Evolutionary conservation across 2,329 filamentous ascomycete genomes (phyloP).

Genomic region (Trichoderma citrinoviride): DNA sequence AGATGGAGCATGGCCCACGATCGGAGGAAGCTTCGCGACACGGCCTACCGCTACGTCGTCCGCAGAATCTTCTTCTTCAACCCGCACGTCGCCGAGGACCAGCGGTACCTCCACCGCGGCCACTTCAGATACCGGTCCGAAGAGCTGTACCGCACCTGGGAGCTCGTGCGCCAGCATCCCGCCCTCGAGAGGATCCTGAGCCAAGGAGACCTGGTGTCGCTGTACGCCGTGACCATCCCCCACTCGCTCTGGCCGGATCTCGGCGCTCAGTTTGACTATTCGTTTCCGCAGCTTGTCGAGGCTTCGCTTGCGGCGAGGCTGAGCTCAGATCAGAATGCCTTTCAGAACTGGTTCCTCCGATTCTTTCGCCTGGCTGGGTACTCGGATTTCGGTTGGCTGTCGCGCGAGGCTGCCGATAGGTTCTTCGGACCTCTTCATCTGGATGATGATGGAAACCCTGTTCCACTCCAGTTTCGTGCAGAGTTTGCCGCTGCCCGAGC

Average conservation of each 20-base stretch:
- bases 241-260: slow-evolving; percentile 22
- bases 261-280: slow-evolving; percentile 20
- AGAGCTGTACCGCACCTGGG: slow-evolving; percentile 30
- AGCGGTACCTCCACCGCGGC: neutral
- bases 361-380: slow-evolving; percentile 21
- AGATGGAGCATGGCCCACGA: slow-evolving; percentile 25
- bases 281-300: slow-evolving; percentile 20
- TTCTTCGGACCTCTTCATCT: neutral
- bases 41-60: slow-evolving; percentile 27
- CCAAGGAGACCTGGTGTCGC: slow-evolving; percentile 9
- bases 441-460: neutral
- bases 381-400: slow-evolving; percentile 21
- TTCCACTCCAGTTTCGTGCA: neutral
- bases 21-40: slow-evolving; percentile 23
- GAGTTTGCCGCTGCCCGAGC: slow-evolving; percentile 13
- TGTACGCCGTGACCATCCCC: slow-evolving; percentile 22
- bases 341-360: slow-evolving; percentile 20
- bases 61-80: slow-evolving; percentile 28
- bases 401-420: neutral
- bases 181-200: neutral
- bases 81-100: slow-evolving; percentile 28
- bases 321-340: slow-evolving; percentile 11
- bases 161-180: neutral
- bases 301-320: neutral
- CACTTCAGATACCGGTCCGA: slow-evolving; percentile 28